Evolutionary conservation across 768 basidiomycete species (phyloP).

Genomic region (Rhizopogon sp.): DNA sequence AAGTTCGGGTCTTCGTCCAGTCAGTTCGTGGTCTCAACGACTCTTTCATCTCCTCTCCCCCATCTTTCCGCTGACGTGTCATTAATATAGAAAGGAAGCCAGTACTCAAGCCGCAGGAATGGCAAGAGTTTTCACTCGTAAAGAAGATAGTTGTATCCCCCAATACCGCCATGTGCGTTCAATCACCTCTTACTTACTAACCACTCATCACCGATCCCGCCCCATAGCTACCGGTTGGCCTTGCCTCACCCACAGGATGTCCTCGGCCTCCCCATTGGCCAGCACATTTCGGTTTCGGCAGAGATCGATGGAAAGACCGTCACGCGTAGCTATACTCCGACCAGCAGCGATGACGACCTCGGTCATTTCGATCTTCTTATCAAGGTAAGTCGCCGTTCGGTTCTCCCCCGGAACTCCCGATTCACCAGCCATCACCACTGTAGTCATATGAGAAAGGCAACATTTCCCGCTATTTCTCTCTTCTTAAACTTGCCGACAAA

Average conservation of each 20-base stretch:
- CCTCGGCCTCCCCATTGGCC: conserved; percentile 92
- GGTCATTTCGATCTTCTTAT: conserved; percentile 96
- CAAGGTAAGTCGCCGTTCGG: conserved; percentile 54
- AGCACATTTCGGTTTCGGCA: conserved; percentile 91
- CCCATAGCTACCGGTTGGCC: conserved; percentile 81
- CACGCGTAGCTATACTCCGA: conserved; percentile 92
- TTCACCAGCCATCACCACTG: background rate
- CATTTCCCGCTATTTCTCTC: conserved; percentile 81
- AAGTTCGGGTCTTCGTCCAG: conserved; percentile 34
- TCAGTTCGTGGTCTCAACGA: conserved; percentile 22
- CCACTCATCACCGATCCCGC: background rate
- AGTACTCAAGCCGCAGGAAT: conserved; percentile 66
- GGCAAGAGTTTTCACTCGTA: conserved; percentile 77
- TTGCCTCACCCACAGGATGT: conserved; percentile 69
- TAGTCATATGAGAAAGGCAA: conserved; percentile 97
- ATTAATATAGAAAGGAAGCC: conserved; percentile 53
- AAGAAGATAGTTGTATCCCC: conserved; percentile 84
- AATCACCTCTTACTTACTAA: background rate
- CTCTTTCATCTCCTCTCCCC: background rate
- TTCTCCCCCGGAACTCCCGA: background rate
- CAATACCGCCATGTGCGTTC: conserved; percentile 87
- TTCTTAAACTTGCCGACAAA: conserved; percentile 82
- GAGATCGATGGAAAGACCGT: conserved; percentile 90
- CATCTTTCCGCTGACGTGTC: conserved; percentile 1
- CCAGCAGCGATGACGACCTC: conserved; percentile 86